Base-by-base conservation (phyloP, 805 yeast genomes). In the Candida sonorensis region DNA sequence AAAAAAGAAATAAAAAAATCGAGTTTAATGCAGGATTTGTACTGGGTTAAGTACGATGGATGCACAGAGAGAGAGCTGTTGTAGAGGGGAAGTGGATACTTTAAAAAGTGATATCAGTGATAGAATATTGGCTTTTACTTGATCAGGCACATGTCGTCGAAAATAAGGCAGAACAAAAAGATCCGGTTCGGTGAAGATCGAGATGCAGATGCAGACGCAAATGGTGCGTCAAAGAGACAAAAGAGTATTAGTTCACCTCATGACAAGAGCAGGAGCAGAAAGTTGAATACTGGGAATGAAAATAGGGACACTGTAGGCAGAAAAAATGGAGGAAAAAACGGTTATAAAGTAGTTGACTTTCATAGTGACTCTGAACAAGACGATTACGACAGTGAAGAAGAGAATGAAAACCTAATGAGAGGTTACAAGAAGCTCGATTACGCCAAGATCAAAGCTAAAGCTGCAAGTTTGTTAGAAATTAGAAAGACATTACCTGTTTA, bases 401-500 rank as follows among this genome's bases (percentile, higher is more conserved):
- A 35, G 23, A 35, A 35, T 36, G 55, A 48, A 17, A 31, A 36
- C 8, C 18, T 30, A 3, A 37, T 53, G 12, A 37, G 34, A n/a
- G 50, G 43, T 7, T 51, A 60, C n/a, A 28, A 17, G 13, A 21
- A 16, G 9, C 31, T 39, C 11, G 36, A 33, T 13, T 25, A 29
- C 17, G 30, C 32, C 10, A 28, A 27, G 39, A 29, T 77, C 21
- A 53, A 56, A 28, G 53, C 52, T 50, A 76, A 42, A 37, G 66
- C 77, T 1, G 39, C 38, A 4, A 57, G 61, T 13, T 59, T 85
- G 11, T 59, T 77, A 4, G 59, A 66, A 26, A 55, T 68, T 2
- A 62, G 95, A 38, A 53, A 70, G 42, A 62, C 68, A 0, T 65
- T 88, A 27, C 97, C 97, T 0, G 84, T 88, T 17, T 86, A 68